Evolutionary conservation across 192 early-diverging fungal species (phyloP).

Genomic region (Podila horticola): DNA sequence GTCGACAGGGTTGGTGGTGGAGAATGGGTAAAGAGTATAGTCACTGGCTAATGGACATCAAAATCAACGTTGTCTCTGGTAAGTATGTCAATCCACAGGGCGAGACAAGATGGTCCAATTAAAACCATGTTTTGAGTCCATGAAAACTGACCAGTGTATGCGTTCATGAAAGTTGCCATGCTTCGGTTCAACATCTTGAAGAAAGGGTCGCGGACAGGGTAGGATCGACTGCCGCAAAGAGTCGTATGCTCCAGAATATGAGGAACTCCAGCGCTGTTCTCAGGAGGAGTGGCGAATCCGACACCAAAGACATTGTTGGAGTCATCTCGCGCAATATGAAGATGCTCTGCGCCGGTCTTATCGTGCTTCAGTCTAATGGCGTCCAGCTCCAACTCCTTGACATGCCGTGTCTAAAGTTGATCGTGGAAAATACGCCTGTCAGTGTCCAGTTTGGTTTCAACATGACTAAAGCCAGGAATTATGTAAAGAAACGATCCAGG

Average conservation of each 20-base stretch:
- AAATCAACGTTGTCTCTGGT: neutral
- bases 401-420: constrained; percentile 55
- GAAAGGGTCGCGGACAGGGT: constrained; percentile 97
- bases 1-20: constrained; percentile 90
- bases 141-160: constrained; percentile 75
- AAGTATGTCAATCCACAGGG: too few relatives aligned
- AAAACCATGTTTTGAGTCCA: neutral
- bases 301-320: constrained; percentile 95
- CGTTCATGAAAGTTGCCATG: constrained; percentile 98
- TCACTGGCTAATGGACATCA: constrained; percentile 68
- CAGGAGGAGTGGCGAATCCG: constrained; percentile 87
- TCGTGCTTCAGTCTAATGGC: constrained; percentile 81
- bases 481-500: neutral
- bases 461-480: neutral
- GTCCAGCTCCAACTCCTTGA: constrained; percentile 83
- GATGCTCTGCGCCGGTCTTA: constrained; percentile 83
- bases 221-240: constrained; percentile 87
- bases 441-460: too few relatives aligned
- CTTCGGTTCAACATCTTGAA: constrained; percentile 98
- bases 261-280: constrained; percentile 86
- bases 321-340: constrained; percentile 89
- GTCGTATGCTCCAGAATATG: constrained; percentile 97
- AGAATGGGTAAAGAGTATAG: constrained; percentile 93
- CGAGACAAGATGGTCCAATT: too few relatives aligned
- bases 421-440: too few relatives aligned